These are phyloP conservation scores for Leccinum truebloodii DNA, from an alignment of 768 basidiomycete genomes.

Conservation along the genomic window DNA sequence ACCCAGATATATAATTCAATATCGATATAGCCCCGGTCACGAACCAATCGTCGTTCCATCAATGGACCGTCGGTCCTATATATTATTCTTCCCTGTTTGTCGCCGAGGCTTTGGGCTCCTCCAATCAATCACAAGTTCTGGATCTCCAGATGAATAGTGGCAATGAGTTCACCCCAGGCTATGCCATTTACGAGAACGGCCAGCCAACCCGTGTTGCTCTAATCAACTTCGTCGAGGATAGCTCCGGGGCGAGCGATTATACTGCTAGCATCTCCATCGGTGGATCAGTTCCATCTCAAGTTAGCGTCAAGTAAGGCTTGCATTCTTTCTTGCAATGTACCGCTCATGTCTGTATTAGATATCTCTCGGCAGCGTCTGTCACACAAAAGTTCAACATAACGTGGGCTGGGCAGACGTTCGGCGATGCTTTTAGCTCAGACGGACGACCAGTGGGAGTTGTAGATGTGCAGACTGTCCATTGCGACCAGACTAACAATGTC, in stretches of 20 bases:
- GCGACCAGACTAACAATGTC: constrained; percentile 50
- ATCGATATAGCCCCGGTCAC: constrained; percentile 44
- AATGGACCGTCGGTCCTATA: constrained; percentile 75
- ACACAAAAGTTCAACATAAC: constrained; percentile 64
- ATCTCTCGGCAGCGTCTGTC: constrained; percentile 56
- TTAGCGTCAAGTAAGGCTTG: constrained; percentile 52
- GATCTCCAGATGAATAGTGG: constrained; percentile 58
- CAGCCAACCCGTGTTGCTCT: constrained; percentile 60
- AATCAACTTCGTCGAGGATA: constrained; percentile 72
- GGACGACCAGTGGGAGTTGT: constrained; percentile 61
- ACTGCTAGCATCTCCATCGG: constrained; percentile 49
- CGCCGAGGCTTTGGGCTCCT: constrained; percentile 69
- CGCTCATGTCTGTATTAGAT: constrained; percentile 37
- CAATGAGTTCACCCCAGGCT: constrained; percentile 58
- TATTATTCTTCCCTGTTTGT: constrained; percentile 75
- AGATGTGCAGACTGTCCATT: constrained; percentile 57
- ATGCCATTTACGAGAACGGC: constrained; percentile 72
- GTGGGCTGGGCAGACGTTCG: constrained; percentile 79
- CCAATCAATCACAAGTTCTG: constrained; percentile 62
- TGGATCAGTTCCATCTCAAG: constrained; percentile 44
- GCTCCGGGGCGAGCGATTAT: constrained; percentile 48
- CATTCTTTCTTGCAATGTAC: not conserved
- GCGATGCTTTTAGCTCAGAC: constrained; percentile 61
- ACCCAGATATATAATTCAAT: not conserved
- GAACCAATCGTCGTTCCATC: constrained; percentile 55